Evolutionary conservation across 1,284 basidiomycete species (phyloP).

Genomic region (Rhizoctonia solani): DNA sequence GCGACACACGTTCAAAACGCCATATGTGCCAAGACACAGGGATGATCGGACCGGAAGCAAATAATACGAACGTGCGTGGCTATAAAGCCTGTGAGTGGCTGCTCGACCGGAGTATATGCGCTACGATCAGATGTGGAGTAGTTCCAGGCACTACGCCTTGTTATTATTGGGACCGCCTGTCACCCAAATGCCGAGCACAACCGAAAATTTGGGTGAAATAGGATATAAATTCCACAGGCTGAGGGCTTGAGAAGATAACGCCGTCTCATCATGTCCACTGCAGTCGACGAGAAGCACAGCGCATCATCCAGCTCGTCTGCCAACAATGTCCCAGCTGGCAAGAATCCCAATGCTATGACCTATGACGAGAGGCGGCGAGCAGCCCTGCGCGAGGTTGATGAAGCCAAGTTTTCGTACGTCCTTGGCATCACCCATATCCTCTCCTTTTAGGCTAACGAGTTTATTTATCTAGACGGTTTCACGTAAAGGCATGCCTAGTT

Average conservation of each 20-base stretch:
- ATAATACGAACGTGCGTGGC: slow-evolving; percentile 13
- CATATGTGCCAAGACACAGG: slow-evolving; percentile 16
- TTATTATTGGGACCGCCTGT: neutral
- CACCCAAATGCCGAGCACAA: slow-evolving; percentile 11
- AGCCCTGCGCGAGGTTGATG: slow-evolving; percentile 75
- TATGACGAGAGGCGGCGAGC: slow-evolving; percentile 59
- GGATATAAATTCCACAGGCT: neutral
- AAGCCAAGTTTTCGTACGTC: slow-evolving; percentile 66
- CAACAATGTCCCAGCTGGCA: neutral
- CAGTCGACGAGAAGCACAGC: slow-evolving; percentile 27
- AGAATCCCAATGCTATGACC: slow-evolving; percentile 25
- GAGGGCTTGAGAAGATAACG: neutral
- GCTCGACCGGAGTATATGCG: slow-evolving; percentile 7
- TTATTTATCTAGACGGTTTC: slow-evolving; percentile 47
- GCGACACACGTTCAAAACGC: slow-evolving; percentile 22
- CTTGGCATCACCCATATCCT: neutral
- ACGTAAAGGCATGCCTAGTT: slow-evolving; percentile 67
- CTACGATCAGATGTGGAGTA: neutral
- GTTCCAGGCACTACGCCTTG: neutral
- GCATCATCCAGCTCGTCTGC: slow-evolving; percentile 5
- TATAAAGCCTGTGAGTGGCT: slow-evolving; percentile 11
- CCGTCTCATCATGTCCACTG: slow-evolving; percentile 1
- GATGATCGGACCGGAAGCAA: slow-evolving; percentile 19
- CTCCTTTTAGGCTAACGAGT: neutral
- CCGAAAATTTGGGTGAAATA: slow-evolving; percentile 21